A percentile compares a stretch with the other conserved stretches of the same genome.
Evolutionary conservation across 1,284 basidiomycete species (phyloP).

Genomic region (Pseudozyma hubeiensis): DNA sequence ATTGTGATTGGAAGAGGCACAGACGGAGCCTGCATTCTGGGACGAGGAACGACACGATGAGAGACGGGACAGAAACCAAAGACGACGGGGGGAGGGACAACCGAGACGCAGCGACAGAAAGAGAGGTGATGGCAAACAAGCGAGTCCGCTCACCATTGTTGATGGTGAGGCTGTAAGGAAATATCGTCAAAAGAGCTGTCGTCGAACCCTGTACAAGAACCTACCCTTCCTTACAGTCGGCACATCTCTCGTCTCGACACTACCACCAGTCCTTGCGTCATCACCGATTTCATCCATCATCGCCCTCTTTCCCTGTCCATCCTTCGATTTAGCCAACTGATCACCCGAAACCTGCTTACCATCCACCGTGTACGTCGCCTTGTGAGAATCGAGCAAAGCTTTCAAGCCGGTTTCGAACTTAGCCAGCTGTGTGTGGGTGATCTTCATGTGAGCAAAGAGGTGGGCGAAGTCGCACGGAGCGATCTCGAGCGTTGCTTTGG

Average conservation of each 20-base stretch:
- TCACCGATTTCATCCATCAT: background rate
- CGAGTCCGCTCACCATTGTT: background rate
- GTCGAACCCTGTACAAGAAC: constrained; percentile 21
- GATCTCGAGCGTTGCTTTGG: constrained; percentile 18
- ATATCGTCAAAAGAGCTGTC: background rate
- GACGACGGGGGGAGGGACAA: too few relatives aligned
- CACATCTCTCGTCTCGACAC: background rate
- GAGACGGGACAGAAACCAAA: too few relatives aligned
- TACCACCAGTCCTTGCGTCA: background rate
- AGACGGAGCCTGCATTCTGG: too few relatives aligned
- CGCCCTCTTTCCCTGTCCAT: constrained; percentile 11
- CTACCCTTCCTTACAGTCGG: background rate
- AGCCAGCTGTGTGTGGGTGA: constrained; percentile 28
- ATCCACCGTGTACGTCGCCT: constrained; percentile 22
- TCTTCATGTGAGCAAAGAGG: constrained; percentile 22
- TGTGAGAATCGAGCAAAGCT: constrained; percentile 2
- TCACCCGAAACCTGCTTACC: constrained; percentile 12
- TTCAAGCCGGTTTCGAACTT: constrained; percentile 23
- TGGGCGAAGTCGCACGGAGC: constrained; percentile 26
- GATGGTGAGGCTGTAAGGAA: background rate
- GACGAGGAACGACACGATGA: too few relatives aligned
- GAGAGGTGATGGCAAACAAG: too few relatives aligned
- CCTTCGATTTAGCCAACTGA: constrained; percentile 8
- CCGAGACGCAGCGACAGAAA: too few relatives aligned
- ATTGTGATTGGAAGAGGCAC: too few relatives aligned